Evolutionary conservation across 768 basidiomycete species (phyloP).

Genomic region (Suillus hirtellus): DNA sequence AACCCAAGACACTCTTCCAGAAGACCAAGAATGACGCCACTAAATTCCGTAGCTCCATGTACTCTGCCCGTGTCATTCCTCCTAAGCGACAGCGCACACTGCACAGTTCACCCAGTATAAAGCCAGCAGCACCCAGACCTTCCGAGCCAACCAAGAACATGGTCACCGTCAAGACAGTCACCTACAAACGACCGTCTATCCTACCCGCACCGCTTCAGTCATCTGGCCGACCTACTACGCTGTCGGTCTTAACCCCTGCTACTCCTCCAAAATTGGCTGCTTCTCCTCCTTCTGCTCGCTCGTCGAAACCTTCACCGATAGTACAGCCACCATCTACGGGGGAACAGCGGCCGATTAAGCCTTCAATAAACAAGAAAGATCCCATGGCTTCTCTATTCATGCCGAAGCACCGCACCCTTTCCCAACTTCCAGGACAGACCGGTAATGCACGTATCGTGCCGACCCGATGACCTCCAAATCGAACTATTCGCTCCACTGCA

Average conservation of each 20-base stretch:
- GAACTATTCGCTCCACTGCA: not conserved
- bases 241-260: not conserved
- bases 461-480: conserved; percentile 17
- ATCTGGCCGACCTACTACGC: not conserved
- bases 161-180: conserved; percentile 54
- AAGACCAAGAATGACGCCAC: conserved; percentile 73
- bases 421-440: conserved; percentile 47
- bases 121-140: conserved; percentile 37
- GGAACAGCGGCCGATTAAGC: conserved; percentile 37
- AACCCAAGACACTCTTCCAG: conserved; percentile 73
- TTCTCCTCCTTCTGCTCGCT: conserved; percentile 30
- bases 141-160: conserved; percentile 34
- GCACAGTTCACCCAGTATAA: conserved; percentile 34
- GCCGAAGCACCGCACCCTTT: conserved; percentile 70
- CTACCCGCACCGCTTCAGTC: conserved; percentile 17
- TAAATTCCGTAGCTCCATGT: conserved; percentile 64
- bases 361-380: conserved; percentile 55
- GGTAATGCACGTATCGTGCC: conserved; percentile 24
- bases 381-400: conserved; percentile 66
- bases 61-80: conserved; percentile 50
- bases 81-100: conserved; percentile 46
- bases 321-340: conserved; percentile 20
- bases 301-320: conserved; percentile 13
- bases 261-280: conserved; percentile 21
- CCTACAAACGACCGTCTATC: conserved; percentile 37